phyloP scores from a whole-genome alignment of 139 green algal species.

The Ettlia oleoabundans region DNA sequence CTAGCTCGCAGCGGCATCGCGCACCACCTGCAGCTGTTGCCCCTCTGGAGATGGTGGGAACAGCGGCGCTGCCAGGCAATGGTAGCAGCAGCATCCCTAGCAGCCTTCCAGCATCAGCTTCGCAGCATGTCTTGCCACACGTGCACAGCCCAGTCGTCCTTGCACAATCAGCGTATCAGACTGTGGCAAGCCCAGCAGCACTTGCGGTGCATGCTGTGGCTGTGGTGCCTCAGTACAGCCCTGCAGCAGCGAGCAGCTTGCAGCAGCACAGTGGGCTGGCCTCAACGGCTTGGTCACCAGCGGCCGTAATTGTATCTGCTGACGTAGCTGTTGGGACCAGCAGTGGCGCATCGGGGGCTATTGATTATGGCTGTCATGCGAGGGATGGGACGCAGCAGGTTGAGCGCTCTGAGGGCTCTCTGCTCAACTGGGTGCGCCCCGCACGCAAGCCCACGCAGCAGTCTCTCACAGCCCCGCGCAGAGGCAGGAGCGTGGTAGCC shows the following conservation, averaged over 20 bases:
- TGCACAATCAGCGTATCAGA: neutral
- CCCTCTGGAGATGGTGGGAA: too few relatives aligned
- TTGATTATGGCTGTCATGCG: too few relatives aligned
- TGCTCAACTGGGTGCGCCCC: conserved; percentile 29
- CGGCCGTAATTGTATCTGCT: too few relatives aligned
- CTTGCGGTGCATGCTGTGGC: too few relatives aligned
- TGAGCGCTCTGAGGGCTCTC: conserved; percentile 11
- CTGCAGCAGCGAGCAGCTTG: too few relatives aligned
- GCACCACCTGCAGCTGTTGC: neutral
- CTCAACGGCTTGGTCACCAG: too few relatives aligned
- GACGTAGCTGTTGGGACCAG: too few relatives aligned
- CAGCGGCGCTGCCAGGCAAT: too few relatives aligned
- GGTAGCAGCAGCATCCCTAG: neutral
- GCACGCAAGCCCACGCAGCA: neutral
- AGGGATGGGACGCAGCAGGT: neutral
- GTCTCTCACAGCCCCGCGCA: conserved; percentile 2
- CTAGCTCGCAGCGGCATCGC: conserved; percentile 1
- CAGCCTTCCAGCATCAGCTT: neutral
- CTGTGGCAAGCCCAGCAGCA: neutral
- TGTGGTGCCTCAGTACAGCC: too few relatives aligned
- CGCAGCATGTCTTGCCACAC: neutral
- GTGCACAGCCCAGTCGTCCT: neutral
- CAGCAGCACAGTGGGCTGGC: too few relatives aligned
- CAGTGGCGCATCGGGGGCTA: too few relatives aligned
- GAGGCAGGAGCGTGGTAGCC: too few relatives aligned